Conservation (phyloP, 108 stramenopile species). For the Mediolabrus comicus region DNA sequence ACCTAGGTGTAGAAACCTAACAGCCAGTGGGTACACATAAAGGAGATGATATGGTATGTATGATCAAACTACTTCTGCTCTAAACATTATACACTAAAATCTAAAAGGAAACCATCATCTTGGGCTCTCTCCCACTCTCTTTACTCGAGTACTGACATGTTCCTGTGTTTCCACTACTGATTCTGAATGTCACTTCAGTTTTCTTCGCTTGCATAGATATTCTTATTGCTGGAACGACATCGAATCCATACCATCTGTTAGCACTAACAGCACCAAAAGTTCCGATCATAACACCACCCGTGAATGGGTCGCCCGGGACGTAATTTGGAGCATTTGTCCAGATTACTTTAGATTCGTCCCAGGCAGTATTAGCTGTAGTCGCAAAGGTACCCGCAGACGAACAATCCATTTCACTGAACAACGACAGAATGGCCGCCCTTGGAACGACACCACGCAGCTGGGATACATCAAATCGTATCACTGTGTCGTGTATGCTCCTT, state of each 20-base stretch:
- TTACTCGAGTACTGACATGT: slow-evolving; percentile 7
- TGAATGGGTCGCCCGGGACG: background rate
- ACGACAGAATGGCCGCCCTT: slow-evolving; percentile 8
- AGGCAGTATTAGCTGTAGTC: background rate
- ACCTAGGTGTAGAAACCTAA: no score
- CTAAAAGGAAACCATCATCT: slow-evolving; percentile 32
- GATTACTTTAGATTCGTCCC: slow-evolving; percentile 1
- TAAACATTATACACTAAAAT: background rate
- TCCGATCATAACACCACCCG: slow-evolving; percentile 12
- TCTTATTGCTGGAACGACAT: slow-evolving; percentile 8
- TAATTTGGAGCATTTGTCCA: slow-evolving; percentile 18
- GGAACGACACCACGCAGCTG: background rate
- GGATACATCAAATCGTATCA: slow-evolving; percentile 20
- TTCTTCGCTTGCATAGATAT: background rate
- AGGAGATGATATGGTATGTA: no score
- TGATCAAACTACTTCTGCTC: no score
- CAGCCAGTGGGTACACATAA: no score
- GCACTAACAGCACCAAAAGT: slow-evolving; percentile 11
- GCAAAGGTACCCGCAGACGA: slow-evolving; percentile 10
- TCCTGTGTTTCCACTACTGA: slow-evolving; percentile 2
- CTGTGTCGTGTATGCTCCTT: background rate
- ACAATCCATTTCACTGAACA: slow-evolving; percentile 11
- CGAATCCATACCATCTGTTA: slow-evolving; percentile 29
- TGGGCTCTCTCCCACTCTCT: slow-evolving; percentile 23
- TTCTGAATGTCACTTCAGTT: slow-evolving; percentile 9